These are phyloP conservation scores for Papiliotrema fonsecae DNA, from an alignment of 1,284 basidiomycete genomes.

Conservation along the genomic window DNA sequence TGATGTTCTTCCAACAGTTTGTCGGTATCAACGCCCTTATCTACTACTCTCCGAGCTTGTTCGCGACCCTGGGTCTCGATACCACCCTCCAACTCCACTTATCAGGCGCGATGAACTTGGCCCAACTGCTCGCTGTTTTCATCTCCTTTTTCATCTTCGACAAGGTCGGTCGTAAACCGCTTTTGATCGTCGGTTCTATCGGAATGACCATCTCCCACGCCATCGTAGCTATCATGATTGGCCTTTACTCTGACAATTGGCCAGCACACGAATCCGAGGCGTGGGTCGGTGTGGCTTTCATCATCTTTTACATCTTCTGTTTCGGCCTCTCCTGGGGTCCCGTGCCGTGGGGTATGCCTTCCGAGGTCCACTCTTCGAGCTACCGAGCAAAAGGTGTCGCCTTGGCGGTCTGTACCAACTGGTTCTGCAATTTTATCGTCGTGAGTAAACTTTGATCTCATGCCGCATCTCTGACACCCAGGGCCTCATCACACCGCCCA, in stretches of 20 bases:
- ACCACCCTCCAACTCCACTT: constrained; percentile 25
- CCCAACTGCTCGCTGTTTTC: constrained; percentile 36
- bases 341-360: constrained; percentile 34
- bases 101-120: constrained; percentile 43
- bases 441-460: not conserved
- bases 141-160: constrained; percentile 43
- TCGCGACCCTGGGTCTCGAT: constrained; percentile 35
- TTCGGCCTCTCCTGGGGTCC: constrained; percentile 19
- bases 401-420: constrained; percentile 29
- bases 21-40: constrained; percentile 23
- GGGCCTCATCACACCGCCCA: constrained; percentile 27
- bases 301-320: constrained; percentile 20
- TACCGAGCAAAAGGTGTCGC: constrained; percentile 39
- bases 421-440: constrained; percentile 29
- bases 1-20: constrained; percentile 36
- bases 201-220: constrained; percentile 11
- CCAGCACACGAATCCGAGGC: constrained; percentile 12
- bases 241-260: constrained; percentile 8
- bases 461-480: not conserved
- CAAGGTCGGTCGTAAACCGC: constrained; percentile 38
- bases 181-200: constrained; percentile 27
- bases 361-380: constrained; percentile 25
- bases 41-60: constrained; percentile 34
- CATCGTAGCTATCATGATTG: constrained; percentile 29
- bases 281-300: constrained; percentile 26